Evolutionary conservation across 176 grass and related monocot genomes (phyloP).

Genomic region (Coix lacrymajobi): DNA sequence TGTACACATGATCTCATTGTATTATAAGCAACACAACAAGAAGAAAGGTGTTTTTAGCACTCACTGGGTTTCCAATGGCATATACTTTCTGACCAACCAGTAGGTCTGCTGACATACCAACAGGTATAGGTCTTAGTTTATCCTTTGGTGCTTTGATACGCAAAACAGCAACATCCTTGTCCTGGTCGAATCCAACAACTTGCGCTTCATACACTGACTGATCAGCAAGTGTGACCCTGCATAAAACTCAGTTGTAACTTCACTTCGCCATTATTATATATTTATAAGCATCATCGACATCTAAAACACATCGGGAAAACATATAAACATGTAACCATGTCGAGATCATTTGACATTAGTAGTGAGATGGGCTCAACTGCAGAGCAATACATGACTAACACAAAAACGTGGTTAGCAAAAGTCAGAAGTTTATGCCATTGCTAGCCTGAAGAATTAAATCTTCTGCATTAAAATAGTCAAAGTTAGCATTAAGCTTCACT

Average conservation of each 20-base stretch:
- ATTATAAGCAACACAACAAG: background rate
- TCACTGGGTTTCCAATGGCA: slow-evolving; percentile 98
- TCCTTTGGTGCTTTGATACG: slow-evolving; percentile 81
- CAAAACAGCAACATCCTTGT: slow-evolving; percentile 98
- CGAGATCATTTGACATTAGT: background rate
- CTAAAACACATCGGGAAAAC: background rate
- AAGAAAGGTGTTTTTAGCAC: slow-evolving; percentile 21
- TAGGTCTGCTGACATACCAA: slow-evolving; percentile 86
- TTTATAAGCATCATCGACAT: background rate
- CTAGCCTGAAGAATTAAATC: background rate
- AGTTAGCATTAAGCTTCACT: background rate
- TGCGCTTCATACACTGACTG: slow-evolving; percentile 81
- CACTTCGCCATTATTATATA: slow-evolving; percentile 29
- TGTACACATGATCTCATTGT: background rate
- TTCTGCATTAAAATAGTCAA: background rate
- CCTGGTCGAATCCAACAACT: slow-evolving; percentile 95
- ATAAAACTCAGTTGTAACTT: slow-evolving; percentile 50
- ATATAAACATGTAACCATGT: background rate
- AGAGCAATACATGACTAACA: background rate
- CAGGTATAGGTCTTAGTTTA: slow-evolving; percentile 87
- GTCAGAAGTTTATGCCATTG: background rate
- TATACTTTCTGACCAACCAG: slow-evolving; percentile 97
- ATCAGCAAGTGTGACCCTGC: slow-evolving; percentile 90
- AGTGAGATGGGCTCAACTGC: background rate
- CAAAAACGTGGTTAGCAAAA: background rate